These are phyloP conservation scores for Cenchrus purpureus DNA, from an alignment of 176 grass and related monocot genomes.

Conservation along the genomic window DNA sequence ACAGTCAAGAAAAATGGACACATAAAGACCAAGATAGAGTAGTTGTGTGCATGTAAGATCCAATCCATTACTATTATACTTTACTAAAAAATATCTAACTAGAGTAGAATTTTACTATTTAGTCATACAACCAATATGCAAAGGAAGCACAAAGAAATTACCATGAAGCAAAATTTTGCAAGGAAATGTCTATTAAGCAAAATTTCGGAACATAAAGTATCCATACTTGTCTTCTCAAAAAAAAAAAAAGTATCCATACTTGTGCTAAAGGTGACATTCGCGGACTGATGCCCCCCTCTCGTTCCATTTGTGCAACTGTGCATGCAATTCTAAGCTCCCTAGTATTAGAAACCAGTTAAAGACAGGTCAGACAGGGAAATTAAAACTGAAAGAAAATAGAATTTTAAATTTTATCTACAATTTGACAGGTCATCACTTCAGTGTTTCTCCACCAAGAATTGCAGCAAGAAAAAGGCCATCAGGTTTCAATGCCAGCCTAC, in stretches of 20 bases:
- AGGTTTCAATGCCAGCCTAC: slow-evolving; percentile 81
- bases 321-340: slow-evolving; percentile 98
- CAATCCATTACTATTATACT: neutral
- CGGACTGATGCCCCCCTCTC: slow-evolving; percentile 90
- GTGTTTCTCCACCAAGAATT: slow-evolving; percentile 92
- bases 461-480: slow-evolving; percentile 93
- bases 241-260: slow-evolving; percentile 49
- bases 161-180: neutral
- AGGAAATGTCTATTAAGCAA: neutral
- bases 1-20: slow-evolving; percentile 12
- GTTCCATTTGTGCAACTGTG: slow-evolving; percentile 96
- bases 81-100: neutral
- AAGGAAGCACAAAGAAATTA: neutral
- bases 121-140: slow-evolving; percentile 7
- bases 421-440: slow-evolving; percentile 63
- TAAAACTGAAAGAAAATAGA: slow-evolving; percentile 21
- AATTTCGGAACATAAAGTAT: slow-evolving; percentile 23
- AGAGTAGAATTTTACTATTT: neutral
- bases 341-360: slow-evolving; percentile 32
- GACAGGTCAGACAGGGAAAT: slow-evolving; percentile 25
- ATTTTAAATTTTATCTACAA: slow-evolving; percentile 10
- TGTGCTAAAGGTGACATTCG: slow-evolving; percentile 93
- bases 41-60: neutral
- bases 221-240: slow-evolving; percentile 56
- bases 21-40: neutral